Percentiles rank a stretch among this genome's conserved stretches.
Evolutionary conservation across 441 rosid genomes (phyloP).

Genomic region (Lepidium campestre): DNA sequence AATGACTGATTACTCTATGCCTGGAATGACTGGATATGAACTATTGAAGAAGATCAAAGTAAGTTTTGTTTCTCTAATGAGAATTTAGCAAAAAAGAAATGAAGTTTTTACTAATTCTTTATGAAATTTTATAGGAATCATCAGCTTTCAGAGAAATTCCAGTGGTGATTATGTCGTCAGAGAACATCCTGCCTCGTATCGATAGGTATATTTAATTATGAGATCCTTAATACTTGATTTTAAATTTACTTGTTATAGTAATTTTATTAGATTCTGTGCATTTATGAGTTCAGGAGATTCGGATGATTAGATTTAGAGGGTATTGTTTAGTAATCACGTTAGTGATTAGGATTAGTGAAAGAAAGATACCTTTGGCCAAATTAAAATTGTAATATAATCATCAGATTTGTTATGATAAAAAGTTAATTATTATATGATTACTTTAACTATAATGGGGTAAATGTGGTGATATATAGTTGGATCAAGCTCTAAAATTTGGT

Average conservation of each 20-base stretch:
- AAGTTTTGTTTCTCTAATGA: slow-evolving; percentile 1
- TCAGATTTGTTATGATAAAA: slow-evolving; percentile 1
- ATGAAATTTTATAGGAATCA: slow-evolving; percentile 47
- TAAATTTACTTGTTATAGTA: neutral
- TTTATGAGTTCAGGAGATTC: slow-evolving; percentile 16
- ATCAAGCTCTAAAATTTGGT: slow-evolving; percentile 22
- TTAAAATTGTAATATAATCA: neutral
- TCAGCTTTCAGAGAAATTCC: slow-evolving; percentile 72
- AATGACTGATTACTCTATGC: slow-evolving; percentile 91
- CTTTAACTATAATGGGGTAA: slow-evolving; percentile 21
- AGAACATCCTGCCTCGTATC: slow-evolving; percentile 69
- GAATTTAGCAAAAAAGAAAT: neutral
- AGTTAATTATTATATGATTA: neutral
- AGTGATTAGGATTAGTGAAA: neutral
- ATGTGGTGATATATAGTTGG: slow-evolving; percentile 15
- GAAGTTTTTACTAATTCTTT: neutral
- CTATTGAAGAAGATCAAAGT: slow-evolving; percentile 82
- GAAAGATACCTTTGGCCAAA: slow-evolving; percentile 16
- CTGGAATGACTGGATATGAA: slow-evolving; percentile 95
- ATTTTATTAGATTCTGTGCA: neutral
- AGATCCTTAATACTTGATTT: neutral
- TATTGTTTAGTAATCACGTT: slow-evolving; percentile 15
- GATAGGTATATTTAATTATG: slow-evolving; percentile 48
- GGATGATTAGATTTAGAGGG: slow-evolving; percentile 2
- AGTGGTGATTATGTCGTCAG: slow-evolving; percentile 92